phyloP scores from a whole-genome alignment of 345 rosid genomes.

The Eucalyptus cladocalyx region DNA sequence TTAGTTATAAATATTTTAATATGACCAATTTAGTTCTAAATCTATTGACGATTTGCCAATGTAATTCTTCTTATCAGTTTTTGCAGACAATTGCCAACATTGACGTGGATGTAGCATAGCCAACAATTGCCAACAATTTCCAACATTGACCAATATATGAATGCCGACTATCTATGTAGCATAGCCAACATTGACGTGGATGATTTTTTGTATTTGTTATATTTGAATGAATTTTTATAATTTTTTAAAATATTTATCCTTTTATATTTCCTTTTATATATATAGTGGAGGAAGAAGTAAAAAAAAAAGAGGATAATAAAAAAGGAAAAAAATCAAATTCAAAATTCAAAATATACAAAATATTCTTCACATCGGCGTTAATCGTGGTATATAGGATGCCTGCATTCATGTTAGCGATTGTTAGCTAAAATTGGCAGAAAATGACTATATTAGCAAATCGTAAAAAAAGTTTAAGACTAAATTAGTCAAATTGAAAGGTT shows the following conservation, averaged over 20 bases:
- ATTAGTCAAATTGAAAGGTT: no score
- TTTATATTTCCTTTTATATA: background rate
- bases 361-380: accelerated
- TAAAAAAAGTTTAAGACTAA: no score
- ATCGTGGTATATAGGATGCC: background rate
- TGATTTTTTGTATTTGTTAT: no score
- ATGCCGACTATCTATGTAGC: no score
- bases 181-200: background rate
- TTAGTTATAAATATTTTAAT: no score
- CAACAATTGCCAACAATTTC: no score
- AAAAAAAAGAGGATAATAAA: background rate
- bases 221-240: background rate
- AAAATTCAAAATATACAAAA: background rate
- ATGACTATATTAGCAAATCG: no score
- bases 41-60: no score
- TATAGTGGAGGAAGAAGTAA: background rate
- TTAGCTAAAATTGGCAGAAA: background rate
- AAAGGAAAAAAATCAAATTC: background rate
- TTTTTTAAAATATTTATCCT: background rate
- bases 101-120: no score
- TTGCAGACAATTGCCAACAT: background rate
- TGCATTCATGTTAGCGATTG: background rate
- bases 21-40: no score
- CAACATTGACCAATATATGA: no score
- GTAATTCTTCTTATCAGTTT: background rate